Evolutionary conservation across 768 basidiomycete genomes (phyloP).

Genomic region (Chiua virens): DNA sequence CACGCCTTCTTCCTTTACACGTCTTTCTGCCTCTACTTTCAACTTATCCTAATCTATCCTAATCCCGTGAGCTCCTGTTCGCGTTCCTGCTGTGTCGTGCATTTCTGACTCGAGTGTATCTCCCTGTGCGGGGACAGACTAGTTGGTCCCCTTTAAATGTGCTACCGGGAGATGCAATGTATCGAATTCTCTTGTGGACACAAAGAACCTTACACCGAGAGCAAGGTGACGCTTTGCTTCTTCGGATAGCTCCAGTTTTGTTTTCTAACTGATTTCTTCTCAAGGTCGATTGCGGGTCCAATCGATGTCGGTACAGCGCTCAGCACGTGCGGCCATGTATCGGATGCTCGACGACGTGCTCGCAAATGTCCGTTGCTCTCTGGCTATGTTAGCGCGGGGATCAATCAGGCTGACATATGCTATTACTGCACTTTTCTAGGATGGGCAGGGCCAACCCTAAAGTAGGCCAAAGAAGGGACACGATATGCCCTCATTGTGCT

Average conservation of each 20-base stretch:
- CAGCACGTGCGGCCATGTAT: constrained; percentile 35
- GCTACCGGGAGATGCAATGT: constrained; percentile 41
- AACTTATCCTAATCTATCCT: constrained; percentile 23
- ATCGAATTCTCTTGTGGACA: constrained; percentile 41
- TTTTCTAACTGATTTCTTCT: constrained; percentile 5
- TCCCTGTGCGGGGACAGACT: neutral
- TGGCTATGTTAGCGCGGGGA: neutral
- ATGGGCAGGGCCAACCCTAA: constrained; percentile 22
- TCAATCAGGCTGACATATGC: too few relatives aligned
- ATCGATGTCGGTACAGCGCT: constrained; percentile 44
- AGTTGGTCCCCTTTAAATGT: constrained; percentile 34
- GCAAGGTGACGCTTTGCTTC: constrained; percentile 27
- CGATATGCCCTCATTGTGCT: constrained; percentile 21
- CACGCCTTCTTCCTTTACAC: neutral
- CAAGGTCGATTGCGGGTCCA: constrained; percentile 44
- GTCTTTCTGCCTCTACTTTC: constrained; percentile 3
- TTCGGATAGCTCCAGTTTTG: constrained; percentile 20
- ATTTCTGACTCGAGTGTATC: constrained; percentile 6
- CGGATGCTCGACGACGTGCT: constrained; percentile 40
- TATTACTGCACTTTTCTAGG: constrained; percentile 6
- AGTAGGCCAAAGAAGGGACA: constrained; percentile 18
- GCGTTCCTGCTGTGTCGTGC: neutral
- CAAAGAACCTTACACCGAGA: constrained; percentile 28
- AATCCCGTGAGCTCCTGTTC: constrained; percentile 14
- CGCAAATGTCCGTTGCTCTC: constrained; percentile 35